Evolutionary conservation across 2,329 filamentous ascomycete genomes (phyloP).

Genomic region (Fusarium sororula): DNA sequence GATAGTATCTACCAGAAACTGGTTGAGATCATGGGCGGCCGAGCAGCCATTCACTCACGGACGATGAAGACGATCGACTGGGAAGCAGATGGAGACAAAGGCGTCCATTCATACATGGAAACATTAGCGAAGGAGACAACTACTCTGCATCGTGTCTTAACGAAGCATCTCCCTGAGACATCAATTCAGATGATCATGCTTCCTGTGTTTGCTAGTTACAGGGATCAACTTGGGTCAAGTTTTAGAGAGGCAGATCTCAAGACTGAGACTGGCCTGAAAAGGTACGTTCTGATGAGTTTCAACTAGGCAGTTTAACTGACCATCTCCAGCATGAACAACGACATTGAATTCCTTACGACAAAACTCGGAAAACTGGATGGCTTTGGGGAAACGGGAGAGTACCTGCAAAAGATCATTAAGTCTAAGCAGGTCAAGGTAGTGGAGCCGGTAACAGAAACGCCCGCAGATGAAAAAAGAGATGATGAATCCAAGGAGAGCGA

Average conservation of each 20-base stretch:
- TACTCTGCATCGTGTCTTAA: conserved; percentile 83
- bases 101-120: conserved; percentile 81
- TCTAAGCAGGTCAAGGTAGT: conserved; percentile 58
- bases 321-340: conserved; percentile 72
- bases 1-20: conserved; percentile 91
- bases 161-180: conserved; percentile 80
- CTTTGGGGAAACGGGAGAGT: conserved; percentile 76
- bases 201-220: conserved; percentile 84
- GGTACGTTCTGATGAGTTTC: conserved; percentile 60
- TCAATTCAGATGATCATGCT: conserved; percentile 85
- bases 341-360: conserved; percentile 76
- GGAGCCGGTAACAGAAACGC: conserved; percentile 17
- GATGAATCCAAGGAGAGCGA: conserved; percentile 20
- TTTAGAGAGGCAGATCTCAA: conserved; percentile 72
- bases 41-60: conserved; percentile 77
- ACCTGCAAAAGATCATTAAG: conserved; percentile 71
- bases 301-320: conserved; percentile 14
- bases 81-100: conserved; percentile 60
- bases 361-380: conserved; percentile 82
- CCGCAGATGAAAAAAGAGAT: conserved; percentile 19
- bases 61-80: conserved; percentile 80
- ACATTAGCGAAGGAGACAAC: conserved; percentile 86
- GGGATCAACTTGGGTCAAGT: conserved; percentile 78
- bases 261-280: conserved; percentile 74
- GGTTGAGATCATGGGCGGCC: conserved; percentile 88